phyloP scores from a whole-genome alignment of 2,329 filamentous ascomycete genomes.

The Arthrinium puccinioides region DNA sequence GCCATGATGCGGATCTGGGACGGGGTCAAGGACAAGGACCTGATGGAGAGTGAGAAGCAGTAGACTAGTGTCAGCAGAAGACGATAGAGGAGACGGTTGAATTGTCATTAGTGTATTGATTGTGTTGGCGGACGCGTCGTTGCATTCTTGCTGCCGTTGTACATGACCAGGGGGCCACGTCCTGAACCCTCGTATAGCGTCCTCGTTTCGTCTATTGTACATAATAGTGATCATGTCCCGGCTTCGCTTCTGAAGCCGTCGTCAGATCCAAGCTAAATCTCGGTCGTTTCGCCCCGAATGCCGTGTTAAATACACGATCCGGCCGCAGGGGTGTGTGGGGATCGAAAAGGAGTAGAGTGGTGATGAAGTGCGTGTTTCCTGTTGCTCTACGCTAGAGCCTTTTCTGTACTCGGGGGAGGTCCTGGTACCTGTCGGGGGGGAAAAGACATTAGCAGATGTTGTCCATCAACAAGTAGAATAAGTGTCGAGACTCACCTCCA shows the following conservation, averaged over 20 bases:
- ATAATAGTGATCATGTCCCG: no score
- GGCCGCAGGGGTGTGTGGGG: constrained; percentile 8
- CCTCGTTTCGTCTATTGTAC: no score
- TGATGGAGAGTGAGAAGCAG: not conserved
- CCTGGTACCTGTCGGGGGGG: constrained; percentile 17
- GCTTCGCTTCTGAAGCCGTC: no score
- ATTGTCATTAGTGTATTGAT: constrained; percentile 4
- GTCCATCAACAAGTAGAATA: no score
- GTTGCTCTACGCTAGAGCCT: constrained; percentile 20
- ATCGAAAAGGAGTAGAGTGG: constrained; percentile 21
- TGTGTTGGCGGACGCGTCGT: no score
- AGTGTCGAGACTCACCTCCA: constrained; percentile 52
- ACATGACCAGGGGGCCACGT: no score
- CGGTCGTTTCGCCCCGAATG: no score
- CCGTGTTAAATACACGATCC: constrained; percentile 19
- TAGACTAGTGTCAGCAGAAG: no score
- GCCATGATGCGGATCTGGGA: constrained; percentile 53
- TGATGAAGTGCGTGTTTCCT: not conserved
- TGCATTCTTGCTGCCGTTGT: no score
- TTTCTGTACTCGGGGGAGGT: constrained; percentile 24
- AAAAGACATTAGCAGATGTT: not conserved
- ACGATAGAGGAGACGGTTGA: not conserved
- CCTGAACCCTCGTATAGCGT: no score
- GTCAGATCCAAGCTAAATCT: no score
- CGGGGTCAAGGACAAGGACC: constrained; percentile 19